Conservation (phyloP, 2,329 filamentous ascomycete genomes). For the Elsinoe fawcettii region DNA sequence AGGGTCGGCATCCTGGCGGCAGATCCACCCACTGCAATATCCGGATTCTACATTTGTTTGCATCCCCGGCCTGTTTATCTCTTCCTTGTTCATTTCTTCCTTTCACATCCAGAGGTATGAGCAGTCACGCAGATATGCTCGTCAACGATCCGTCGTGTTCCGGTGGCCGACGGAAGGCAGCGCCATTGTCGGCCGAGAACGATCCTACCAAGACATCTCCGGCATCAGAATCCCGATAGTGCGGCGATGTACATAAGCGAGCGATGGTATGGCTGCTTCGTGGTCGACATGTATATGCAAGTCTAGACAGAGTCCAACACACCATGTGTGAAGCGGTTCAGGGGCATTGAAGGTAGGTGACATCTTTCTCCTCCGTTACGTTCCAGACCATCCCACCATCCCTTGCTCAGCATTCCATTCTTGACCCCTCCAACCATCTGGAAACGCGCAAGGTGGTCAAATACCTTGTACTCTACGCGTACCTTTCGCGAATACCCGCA, state of each 20-base stretch:
- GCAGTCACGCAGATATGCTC: too few relatives aligned
- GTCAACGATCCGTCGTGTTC: too few relatives aligned
- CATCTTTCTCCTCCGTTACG: not conserved
- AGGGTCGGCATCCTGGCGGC: not conserved
- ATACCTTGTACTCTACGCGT: constrained; percentile 5
- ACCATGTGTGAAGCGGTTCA: too few relatives aligned
- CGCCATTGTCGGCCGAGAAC: not conserved
- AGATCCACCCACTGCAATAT: not conserved
- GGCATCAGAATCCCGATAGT: not conserved
- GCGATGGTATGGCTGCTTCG: not conserved
- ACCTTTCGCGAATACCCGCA: constrained; percentile 5
- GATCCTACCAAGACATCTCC: not conserved
- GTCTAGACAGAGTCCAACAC: not conserved
- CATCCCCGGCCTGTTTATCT: not conserved
- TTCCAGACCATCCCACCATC: not conserved
- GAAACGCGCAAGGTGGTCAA: constrained; percentile 6
- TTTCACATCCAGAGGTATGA: not conserved
- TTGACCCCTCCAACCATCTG: constrained; percentile 9
- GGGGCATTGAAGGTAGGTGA: not conserved
- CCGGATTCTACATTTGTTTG: not conserved
- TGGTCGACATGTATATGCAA: not conserved
- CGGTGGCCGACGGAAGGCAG: not conserved
- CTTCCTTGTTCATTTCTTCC: not conserved
- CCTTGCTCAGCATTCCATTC: constrained; percentile 11
- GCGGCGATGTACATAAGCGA: not conserved